phyloP scores from a whole-genome alignment of 176 grass and related monocot species.

The bread wheat (Triticum aestivum) region IWGSC_CS_RefSeq_v2.1 NC_057798.1:60800031-60800530 shows the following conservation, averaged over 20 bases:
- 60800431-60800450: too few relatives aligned
- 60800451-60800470: too few relatives aligned
- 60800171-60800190: background rate
- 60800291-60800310: background rate
- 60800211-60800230: background rate
- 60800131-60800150: conserved; percentile 39
- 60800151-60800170: background rate
- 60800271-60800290: background rate
- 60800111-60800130: conserved; percentile 5
- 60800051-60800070: conserved; percentile 50
- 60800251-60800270: background rate
- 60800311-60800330: conserved; percentile 9
- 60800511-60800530: too few relatives aligned
- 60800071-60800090: conserved; percentile 51
- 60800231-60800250: background rate
- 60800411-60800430: background rate
- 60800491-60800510: too few relatives aligned
- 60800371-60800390: conserved; percentile 13
- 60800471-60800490: too few relatives aligned
- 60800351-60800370: background rate
- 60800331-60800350: conserved; percentile 10
- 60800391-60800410: background rate
- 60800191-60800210: background rate
- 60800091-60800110: conserved; percentile 38
- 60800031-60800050: conserved; percentile 55